phyloP scores from a whole-genome alignment of 148 eudicot species.

The Spergularia marina region DNA sequence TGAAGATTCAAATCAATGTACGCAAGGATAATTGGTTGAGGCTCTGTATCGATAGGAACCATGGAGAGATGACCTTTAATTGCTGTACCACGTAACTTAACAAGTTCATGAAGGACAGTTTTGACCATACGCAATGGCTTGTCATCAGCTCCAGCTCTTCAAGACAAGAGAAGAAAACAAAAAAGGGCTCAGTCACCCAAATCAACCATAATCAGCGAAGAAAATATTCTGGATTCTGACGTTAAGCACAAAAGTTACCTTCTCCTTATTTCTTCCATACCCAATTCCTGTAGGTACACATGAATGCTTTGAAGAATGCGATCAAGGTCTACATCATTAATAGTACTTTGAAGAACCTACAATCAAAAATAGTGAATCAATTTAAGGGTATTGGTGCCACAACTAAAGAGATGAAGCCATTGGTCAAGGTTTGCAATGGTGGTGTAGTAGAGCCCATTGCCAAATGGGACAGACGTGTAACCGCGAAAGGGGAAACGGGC shows the following conservation, averaged over 20 bases:
- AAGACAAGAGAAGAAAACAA: background rate
- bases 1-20: conserved; percentile 97
- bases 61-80: conserved; percentile 94
- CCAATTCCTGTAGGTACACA: conserved; percentile 88
- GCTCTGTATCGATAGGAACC: conserved; percentile 96
- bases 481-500: background rate
- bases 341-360: conserved; percentile 95
- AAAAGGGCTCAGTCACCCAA: background rate
- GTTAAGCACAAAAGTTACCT: conserved; percentile 45
- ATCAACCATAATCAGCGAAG: background rate
- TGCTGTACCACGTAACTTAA: conserved; percentile 95
- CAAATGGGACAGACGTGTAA: no score
- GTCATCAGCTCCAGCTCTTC: conserved; percentile 98
- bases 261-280: conserved; percentile 98
- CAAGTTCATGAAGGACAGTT: conserved; percentile 98
- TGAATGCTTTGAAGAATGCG: conserved; percentile 95
- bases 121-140: conserved; percentile 97
- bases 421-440: no score
- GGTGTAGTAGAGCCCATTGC: no score
- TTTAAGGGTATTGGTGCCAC: background rate
- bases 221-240: background rate
- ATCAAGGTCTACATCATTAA: conserved; percentile 90
- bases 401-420: background rate
- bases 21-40: conserved; percentile 97
- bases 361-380: conserved; percentile 18